Conservation (phyloP, 352 stramenopile species). For the Globisporangium alternatum region DNA sequence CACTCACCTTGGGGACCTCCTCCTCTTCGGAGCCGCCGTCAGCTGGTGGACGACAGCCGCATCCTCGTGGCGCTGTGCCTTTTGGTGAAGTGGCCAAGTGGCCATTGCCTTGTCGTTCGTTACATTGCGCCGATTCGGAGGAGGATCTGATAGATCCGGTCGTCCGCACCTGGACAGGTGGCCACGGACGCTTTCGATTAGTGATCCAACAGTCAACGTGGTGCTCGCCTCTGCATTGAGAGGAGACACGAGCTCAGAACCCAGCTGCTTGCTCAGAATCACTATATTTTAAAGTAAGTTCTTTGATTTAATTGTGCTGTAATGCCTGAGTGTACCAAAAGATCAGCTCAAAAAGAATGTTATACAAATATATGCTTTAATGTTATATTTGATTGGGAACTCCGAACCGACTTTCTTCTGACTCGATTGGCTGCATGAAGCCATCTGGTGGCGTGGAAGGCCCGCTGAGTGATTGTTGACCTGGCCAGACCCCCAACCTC, state of each 20-base stretch:
- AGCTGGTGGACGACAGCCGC: background rate
- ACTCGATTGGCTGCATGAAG: background rate
- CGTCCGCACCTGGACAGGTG: background rate
- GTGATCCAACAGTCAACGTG: background rate
- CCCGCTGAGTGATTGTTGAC: background rate
- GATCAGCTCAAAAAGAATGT: no score
- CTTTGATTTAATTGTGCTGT: background rate
- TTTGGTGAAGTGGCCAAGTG: background rate
- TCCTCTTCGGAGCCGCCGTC: background rate
- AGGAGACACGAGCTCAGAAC: background rate
- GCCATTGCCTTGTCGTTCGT: background rate
- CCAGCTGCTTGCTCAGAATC: background rate
- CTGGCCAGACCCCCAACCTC: background rate
- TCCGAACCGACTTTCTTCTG: background rate
- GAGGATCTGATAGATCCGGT: conserved; percentile 2
- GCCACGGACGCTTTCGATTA: background rate
- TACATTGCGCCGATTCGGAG: background rate
- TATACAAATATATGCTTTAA: no score
- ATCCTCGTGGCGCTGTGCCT: background rate
- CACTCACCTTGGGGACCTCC: background rate
- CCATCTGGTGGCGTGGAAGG: background rate
- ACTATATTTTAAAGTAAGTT: background rate
- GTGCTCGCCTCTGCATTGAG: background rate
- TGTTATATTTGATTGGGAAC: background rate
- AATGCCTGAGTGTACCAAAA: background rate